Base-by-base conservation (phyloP, 257 asterid genomes). In the Ilex aquifolium region DNA sequence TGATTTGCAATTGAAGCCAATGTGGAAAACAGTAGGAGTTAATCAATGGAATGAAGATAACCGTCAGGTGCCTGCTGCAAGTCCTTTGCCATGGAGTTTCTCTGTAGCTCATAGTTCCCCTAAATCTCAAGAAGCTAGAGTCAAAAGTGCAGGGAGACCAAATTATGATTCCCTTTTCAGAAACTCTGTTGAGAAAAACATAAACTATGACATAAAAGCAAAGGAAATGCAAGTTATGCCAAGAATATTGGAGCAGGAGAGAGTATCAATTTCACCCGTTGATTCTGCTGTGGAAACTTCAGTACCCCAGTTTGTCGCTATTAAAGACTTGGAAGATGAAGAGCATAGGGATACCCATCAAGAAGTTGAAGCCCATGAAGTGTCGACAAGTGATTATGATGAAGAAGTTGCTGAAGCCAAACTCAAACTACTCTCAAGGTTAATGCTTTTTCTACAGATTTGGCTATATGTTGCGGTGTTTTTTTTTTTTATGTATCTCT, bases 391-490 rank as follows among this genome's bases (percentile, higher is more conserved):
- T 80, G 68, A 69, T 74, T 81, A 73, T 72, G 84, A 83, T 64
- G 64, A 70, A 66, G 97, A 93, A 81, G 84, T 87, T 74, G 78
- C 74, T 14, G 88, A 82, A 68, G 92, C 99, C 68, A 93, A 79
- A 76, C 88, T 92, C 60, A 92, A 79, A 81, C 82, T 92, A 73
- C 77, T 84, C 32, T 74, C 89, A 71, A 92, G 99, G 99, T 89
- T 76, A 72, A 65, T 31, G 60, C 55, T 54, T 72, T 30, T 60
- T 55, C 56, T 56, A 15, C 57, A 16, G 14, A 51, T 54, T 48
- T 72, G 59, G 54, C 16, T 63, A 31, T 32, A 61, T 40, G 57
- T 60, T 65, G 55, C 58, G 54, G 51, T 68, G 63, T 17, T 55
- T 3, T 60, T 50, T 58, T 63, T 30, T 14, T 63, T 44, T 42